Evolutionary conservation across 73 alveolate genomes (phyloP), one percentile per base, ranked within the genome.

Genomic region (Paramecium primaurelia): DNA sequence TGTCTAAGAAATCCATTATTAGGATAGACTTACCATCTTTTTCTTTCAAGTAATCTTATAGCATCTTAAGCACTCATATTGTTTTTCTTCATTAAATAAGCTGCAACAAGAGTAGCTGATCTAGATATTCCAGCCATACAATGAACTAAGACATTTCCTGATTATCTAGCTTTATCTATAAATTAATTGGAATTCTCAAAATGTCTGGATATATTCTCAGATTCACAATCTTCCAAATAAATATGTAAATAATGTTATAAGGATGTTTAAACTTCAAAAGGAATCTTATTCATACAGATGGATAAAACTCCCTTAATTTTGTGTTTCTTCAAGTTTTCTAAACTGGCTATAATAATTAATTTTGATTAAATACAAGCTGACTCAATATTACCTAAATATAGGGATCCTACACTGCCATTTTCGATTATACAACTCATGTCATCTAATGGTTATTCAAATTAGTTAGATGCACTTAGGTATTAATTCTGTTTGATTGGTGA

Each of bases 51-150:
- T 84, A 59, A 88, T 37, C 73, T 73, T 32, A 93, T 75, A 16
- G 97, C 97, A 49, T 95, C 96, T 34, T 85, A 68, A 54, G 64
- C 93, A 22, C 92, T 54, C 77, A 89, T 80, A 45, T 92, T 80
- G 59, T 88, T 86, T 30, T 88, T 86, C 30, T 87, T 93, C 97
- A 96, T 96, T 26, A 96, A 73, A 92, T 94, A 94, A 40, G 97
- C 93, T 38, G 95, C 93, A 1, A 95, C 95, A 58, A 96, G 69
- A 16, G 97, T 60, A 71, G 97, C 92, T 30, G 96, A 80, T 64
- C 98, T 93, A 8, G 97, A 95, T 3, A 88, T 91, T 9, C 98
- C 98, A 38, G 94, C 95, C 69, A 93, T 86, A 59, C 98, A 95
- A 95, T 95, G 98, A 32, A 95, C 95, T 28, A 95, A 88, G 47